Evolutionary conservation across 2,329 filamentous ascomycete species (phyloP), one percentile per base, ranked within the genome.

Genomic region (Dactylella cylindrospora): DNA sequence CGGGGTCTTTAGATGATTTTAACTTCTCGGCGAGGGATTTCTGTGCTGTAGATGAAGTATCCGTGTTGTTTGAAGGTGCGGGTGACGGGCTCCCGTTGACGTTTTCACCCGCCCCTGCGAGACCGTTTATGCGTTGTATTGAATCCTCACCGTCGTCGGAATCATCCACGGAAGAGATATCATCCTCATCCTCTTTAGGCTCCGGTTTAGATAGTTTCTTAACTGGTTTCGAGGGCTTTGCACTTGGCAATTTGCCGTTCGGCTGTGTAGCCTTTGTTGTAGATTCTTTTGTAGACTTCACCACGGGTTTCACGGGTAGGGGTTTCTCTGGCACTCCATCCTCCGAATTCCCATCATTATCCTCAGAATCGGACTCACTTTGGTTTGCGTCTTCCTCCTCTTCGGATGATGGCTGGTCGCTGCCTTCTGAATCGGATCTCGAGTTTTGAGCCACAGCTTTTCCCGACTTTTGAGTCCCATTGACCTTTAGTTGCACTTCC

Each of bases 21-120:
- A 62, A 49, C 19, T 54, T 62, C 33, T 90, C 84, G 65, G 83
- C 77, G 51, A 85, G 85, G 23, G 85, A 80, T 72, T 84, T 86
- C 10, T 80, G 80, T 69, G 82, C 82, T 61, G 81, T 79, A 26
- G 79, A 78, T 3, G 79, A 76, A 5, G 83, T 77, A 9, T 81
- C 86, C 50, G 83, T 79, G 13, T 86, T 89, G 23, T 86, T 88
- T 36, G 57, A 62, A 6, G 39, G 79, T 80, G 62, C 77, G 75
- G 72, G 80, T 82, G 40, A 79, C 74, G n/a, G 76, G 70, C 61
- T 26, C 23, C 44, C 65, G 29, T 44, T 66, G 23, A 55, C 19
- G 25, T 31, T 41, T 33, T 52, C 49, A 22, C 25, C 43, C n/a
- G 50, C 25, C 32, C 53, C 43, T 13, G 49, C 19, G 19, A 64